Conservation (phyloP, 306 rosid genomes). For the Parietaria judaica region DNA sequence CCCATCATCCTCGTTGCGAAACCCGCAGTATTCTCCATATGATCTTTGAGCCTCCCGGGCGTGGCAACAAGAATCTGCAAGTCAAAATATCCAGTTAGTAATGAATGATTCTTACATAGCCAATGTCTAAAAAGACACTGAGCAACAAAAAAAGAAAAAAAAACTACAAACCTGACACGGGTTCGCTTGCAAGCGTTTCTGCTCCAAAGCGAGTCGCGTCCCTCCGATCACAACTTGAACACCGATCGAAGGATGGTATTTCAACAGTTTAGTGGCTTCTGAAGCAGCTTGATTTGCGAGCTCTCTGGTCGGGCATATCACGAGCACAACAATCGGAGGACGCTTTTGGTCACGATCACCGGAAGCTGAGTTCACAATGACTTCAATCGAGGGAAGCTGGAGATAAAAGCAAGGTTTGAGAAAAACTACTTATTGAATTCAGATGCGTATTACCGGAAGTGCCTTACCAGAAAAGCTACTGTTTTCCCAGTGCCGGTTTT, state of each 20-base stretch:
- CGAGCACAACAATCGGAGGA: slow-evolving; percentile 79
- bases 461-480: slow-evolving; percentile 87
- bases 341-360: slow-evolving; percentile 51
- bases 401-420: slow-evolving; percentile 13
- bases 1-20: slow-evolving; percentile 94
- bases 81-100: slow-evolving; percentile 11
- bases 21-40: slow-evolving; percentile 82
- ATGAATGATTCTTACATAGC: slow-evolving; percentile 7
- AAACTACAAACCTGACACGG: slow-evolving; percentile 70
- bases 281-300: slow-evolving; percentile 90
- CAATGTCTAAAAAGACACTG: background rate
- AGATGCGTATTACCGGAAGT: background rate
- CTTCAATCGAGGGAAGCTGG: slow-evolving; percentile 98
- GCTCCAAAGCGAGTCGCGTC: slow-evolving; percentile 75
- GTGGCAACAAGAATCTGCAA: slow-evolving; percentile 96
- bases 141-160: background rate
- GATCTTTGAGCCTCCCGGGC: slow-evolving; percentile 98
- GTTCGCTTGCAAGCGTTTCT: slow-evolving; percentile 82
- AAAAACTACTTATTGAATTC: too few species aligned
- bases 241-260: slow-evolving; percentile 77
- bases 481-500: slow-evolving; percentile 98
- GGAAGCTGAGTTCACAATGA: slow-evolving; percentile 56
- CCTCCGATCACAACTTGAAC: slow-evolving; percentile 98
- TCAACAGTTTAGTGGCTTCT: slow-evolving; percentile 70
- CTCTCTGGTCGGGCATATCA: slow-evolving; percentile 95